A percentile compares a stretch with the other conserved stretches of the same genome.
phyloP scores from a whole-genome alignment of 371 early-diverging fungal genomes.

The Actinomortierella ambigua region DNA sequence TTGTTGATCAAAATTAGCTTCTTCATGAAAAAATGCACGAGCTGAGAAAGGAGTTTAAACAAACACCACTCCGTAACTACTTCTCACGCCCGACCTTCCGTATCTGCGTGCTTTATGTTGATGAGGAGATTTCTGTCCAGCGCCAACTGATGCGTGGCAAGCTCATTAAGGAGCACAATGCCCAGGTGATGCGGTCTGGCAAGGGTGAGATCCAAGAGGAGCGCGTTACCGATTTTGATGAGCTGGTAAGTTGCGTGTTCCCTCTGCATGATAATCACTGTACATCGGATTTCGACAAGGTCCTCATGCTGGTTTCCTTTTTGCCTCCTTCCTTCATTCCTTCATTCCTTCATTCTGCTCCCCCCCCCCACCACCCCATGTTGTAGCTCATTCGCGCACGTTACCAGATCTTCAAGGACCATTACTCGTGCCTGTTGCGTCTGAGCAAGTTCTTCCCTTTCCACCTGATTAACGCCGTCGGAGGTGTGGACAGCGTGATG shows the following conservation, averaged over 20 bases:
- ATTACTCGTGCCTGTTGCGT: conserved; percentile 65
- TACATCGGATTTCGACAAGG: not conserved
- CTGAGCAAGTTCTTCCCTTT: conserved; percentile 72
- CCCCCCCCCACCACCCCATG: no score
- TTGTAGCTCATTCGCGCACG: conserved; percentile 63
- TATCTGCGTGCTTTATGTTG: conserved; percentile 70
- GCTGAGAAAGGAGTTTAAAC: conserved; percentile 56
- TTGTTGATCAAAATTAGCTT: conserved; percentile 13
- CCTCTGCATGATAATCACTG: no score
- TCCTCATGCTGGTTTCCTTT: not conserved
- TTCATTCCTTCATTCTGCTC: no score
- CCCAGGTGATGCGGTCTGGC: conserved; percentile 60
- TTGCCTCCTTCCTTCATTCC: not conserved
- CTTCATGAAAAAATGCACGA: conserved; percentile 69
- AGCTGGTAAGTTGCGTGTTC: conserved; percentile 50
- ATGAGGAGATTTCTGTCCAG: conserved; percentile 67
- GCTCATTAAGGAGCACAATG: conserved; percentile 65
- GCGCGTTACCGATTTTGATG: conserved; percentile 70
- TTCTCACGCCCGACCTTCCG: conserved; percentile 73
- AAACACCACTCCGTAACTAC: conserved; percentile 60
- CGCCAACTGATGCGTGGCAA: conserved; percentile 65
- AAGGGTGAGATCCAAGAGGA: conserved; percentile 70
- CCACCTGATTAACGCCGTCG: conserved; percentile 70
- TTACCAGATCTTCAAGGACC: conserved; percentile 69
- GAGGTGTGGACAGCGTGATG: conserved; percentile 68